Evolutionary conservation across 2,329 filamentous ascomycete genomes (phyloP), one percentile per base, ranked within the genome.

Genomic region (Sclerotiophoma versabilis): DNA sequence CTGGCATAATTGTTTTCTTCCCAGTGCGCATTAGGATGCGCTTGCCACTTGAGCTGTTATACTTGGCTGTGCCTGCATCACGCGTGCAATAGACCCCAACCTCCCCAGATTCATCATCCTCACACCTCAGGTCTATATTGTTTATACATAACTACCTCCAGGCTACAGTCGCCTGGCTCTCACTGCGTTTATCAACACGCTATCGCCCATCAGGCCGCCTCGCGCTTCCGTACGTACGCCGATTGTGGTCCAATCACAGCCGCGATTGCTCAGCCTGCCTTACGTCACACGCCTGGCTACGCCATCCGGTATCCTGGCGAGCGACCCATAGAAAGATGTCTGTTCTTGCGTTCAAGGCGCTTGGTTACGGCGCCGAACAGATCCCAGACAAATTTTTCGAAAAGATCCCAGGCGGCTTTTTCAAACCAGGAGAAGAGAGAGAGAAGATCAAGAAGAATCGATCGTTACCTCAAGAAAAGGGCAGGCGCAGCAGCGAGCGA

Each of bases 361-460:
- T 76, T 25, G 64, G 63, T 51, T 71, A 71, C 64, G 74, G 72
- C 53, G 73, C 71, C 36, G 72, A 75, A 51, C 69, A 68, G 59
- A 73, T 75, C 50, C 73, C 73, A 29, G 74, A 76, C 68, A 71
- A 60, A 44, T 60, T 74, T 52, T 75, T 74, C 45, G 70, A 76
- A 33, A 66, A 67, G 20, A 67, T 75, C 17, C 74, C 74, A 38
- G 74, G 73, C 34, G 72, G 71, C 51, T 75, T 66, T 59, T 76
- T 75, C 57, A 73, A 62, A 6, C 65, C 72, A 3, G 50, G 57
- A 46, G 68, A 75, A 17, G 63, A 66, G 25, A 74, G 69, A 39
- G 66, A 69, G 48, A 60, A 59, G 11, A 52, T 52, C 38, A 59
- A 61, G 30, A 68, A 62, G 29, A 55, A 49, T 15, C 54, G 54